Conservation (phyloP, 495 filamentous ascomycete species). For the Sphaerosporella brunnea region DNA sequence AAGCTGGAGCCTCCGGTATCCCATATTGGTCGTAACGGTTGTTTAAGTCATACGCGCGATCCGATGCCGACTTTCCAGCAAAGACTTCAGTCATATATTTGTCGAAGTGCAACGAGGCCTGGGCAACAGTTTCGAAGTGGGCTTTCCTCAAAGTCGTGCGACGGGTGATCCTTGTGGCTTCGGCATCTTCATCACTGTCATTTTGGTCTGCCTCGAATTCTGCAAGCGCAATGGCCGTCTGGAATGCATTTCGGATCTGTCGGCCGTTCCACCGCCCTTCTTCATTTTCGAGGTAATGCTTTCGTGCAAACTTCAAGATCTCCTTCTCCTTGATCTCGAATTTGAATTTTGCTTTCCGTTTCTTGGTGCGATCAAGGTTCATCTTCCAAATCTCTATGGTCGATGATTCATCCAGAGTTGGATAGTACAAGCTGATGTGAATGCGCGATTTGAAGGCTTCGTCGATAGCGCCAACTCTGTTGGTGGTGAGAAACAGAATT, state of each 20-base stretch:
- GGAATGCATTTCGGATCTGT: constrained; percentile 17
- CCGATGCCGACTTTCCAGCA: background rate
- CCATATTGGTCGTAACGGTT: background rate
- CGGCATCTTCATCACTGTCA: background rate
- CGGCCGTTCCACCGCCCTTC: constrained; percentile 10
- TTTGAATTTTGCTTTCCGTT: background rate
- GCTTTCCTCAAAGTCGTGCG: background rate
- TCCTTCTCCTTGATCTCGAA: constrained; percentile 5
- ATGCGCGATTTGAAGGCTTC: constrained; percentile 34
- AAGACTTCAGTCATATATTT: background rate
- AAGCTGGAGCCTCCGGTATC: background rate
- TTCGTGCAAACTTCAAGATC: constrained; percentile 6
- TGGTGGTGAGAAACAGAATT: too few relatives aligned
- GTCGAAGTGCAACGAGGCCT: background rate
- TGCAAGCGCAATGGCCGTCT: constrained; percentile 13
- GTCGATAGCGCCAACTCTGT: constrained; percentile 36
- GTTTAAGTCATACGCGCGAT: background rate
- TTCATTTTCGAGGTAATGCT: background rate
- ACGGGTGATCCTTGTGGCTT: background rate
- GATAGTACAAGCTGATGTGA: constrained; percentile 35
- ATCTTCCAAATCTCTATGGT: constrained; percentile 5
- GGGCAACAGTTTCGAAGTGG: background rate
- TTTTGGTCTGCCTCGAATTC: constrained; percentile 2
- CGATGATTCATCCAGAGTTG: constrained; percentile 22
- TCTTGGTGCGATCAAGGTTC: constrained; percentile 7